Percentiles rank a stretch among this genome's conserved stretches.
Evolutionary conservation across 768 basidiomycete species (phyloP).

Genomic region (Tephrocybe sp.): DNA sequence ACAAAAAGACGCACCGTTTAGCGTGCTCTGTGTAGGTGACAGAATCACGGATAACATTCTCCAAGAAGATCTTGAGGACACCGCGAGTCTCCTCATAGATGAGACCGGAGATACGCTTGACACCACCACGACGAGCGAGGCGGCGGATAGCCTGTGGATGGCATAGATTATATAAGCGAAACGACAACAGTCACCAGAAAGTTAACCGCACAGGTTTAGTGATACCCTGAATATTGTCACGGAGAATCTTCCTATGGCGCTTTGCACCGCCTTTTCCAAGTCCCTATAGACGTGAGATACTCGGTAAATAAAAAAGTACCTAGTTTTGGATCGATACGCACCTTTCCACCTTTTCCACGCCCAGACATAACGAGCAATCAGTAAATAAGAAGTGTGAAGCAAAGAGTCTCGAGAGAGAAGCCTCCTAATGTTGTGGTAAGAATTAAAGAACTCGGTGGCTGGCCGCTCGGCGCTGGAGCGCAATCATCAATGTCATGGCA

Average conservation of each 20-base stretch:
- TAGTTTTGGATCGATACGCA: constrained; percentile 26
- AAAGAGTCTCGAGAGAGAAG: background rate
- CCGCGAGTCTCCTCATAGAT: constrained; percentile 84
- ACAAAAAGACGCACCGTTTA: constrained; percentile 52
- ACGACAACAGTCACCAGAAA: background rate
- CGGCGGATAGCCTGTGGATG: constrained; percentile 70
- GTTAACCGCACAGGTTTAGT: constrained; percentile 3
- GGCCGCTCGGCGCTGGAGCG: no score
- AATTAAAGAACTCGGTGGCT: no score
- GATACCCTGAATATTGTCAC: constrained; percentile 78
- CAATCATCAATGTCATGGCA: no score
- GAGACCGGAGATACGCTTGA: constrained; percentile 73
- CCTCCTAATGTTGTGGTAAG: no score
- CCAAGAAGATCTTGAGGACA: constrained; percentile 71
- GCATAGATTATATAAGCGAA: constrained; percentile 25
- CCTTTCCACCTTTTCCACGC: constrained; percentile 79
- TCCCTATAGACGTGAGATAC: constrained; percentile 52
- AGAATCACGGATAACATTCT: constrained; percentile 44
- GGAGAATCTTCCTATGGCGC: constrained; percentile 78
- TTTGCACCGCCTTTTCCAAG: constrained; percentile 80
- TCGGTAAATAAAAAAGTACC: no score
- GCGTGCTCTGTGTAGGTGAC: constrained; percentile 92
- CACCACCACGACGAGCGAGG: constrained; percentile 82
- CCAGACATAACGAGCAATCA: constrained; percentile 54
- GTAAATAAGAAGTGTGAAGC: background rate